phyloP scores from a whole-genome alignment of 495 filamentous ascomycete species.

The Choiromyces venosus region DNA sequence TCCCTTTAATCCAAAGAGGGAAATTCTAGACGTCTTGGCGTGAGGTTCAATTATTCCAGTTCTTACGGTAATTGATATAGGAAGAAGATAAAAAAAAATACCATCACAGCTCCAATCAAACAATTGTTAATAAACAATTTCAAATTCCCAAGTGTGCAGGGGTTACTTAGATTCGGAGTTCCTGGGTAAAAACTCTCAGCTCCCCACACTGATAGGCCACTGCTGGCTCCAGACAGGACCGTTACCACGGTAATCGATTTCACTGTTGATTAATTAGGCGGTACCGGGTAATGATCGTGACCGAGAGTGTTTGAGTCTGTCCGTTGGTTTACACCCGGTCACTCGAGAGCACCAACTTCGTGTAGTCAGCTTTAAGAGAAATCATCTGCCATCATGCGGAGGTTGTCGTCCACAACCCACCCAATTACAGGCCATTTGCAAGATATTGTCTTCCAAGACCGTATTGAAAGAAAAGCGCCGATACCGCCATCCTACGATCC shows the following conservation, averaged over 20 bases:
- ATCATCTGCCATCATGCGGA: neutral
- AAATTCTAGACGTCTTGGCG: too few species aligned
- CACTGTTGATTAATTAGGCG: neutral
- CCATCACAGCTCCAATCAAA: neutral
- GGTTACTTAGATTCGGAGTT: neutral
- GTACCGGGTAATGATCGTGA: neutral
- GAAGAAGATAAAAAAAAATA: too few species aligned
- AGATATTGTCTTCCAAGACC: neutral
- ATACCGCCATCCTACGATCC: neutral
- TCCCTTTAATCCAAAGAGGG: too few species aligned
- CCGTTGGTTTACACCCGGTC: neutral
- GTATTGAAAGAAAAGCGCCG: neutral
- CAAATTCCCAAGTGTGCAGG: neutral
- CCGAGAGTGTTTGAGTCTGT: neutral
- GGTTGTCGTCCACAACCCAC: too few species aligned
- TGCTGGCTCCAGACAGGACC: neutral
- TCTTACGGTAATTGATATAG: too few species aligned
- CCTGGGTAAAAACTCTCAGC: too few species aligned
- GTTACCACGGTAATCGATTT: neutral
- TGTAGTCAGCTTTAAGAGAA: neutral
- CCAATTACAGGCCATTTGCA: too few species aligned
- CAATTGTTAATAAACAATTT: neutral
- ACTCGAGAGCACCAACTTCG: neutral
- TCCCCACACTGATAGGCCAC: neutral
- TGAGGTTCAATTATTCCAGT: too few species aligned